These are phyloP conservation scores for Penicillium longicatenatum DNA, from an alignment of 495 filamentous ascomycete species.

Conservation along the genomic window DNA sequence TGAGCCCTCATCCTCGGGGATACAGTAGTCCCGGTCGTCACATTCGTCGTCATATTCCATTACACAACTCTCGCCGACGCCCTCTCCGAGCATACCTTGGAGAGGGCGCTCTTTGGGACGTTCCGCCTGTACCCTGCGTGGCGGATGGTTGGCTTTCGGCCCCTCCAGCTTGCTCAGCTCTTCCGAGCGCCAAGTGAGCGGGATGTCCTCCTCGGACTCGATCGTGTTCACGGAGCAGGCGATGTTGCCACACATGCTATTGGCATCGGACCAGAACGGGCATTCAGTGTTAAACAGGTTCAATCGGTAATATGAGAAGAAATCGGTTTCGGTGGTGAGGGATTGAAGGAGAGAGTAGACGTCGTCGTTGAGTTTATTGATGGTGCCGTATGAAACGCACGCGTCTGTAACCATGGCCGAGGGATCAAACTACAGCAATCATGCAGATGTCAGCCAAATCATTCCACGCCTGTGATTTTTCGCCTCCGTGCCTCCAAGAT, in stretches of 20 bases:
- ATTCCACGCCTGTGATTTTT: neutral
- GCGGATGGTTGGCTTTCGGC: conserved; percentile 85
- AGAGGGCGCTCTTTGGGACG: conserved; percentile 70
- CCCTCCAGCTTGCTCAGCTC: conserved; percentile 93
- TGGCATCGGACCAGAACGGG: conserved; percentile 93
- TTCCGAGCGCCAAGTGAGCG: conserved; percentile 84
- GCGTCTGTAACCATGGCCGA: conserved; percentile 76
- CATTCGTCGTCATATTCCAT: conserved; percentile 98
- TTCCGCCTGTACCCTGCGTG: conserved; percentile 67
- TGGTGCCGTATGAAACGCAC: conserved; percentile 81
- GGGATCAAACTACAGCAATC: conserved; percentile 58
- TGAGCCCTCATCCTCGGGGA: conserved; percentile 90
- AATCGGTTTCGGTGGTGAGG: conserved; percentile 85
- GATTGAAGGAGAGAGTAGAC: conserved; percentile 79
- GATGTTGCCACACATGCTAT: conserved; percentile 95
- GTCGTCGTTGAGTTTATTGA: conserved; percentile 63
- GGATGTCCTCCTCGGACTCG: conserved; percentile 93
- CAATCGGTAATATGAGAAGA: conserved; percentile 95
- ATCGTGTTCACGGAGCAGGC: conserved; percentile 97
- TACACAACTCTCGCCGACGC: conserved; percentile 92
- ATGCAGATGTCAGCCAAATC: conserved; percentile 5
- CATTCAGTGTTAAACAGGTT: conserved; percentile 96
- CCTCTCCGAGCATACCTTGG: conserved; percentile 78
- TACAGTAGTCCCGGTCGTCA: conserved; percentile 95
- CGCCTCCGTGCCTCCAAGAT: neutral